A percentile compares a stretch with the other conserved stretches of the same genome.
These are phyloP conservation scores for Hypoxylon sp. DNA, from an alignment of 2,329 filamentous ascomycete species.

Conservation along the genomic window DNA sequence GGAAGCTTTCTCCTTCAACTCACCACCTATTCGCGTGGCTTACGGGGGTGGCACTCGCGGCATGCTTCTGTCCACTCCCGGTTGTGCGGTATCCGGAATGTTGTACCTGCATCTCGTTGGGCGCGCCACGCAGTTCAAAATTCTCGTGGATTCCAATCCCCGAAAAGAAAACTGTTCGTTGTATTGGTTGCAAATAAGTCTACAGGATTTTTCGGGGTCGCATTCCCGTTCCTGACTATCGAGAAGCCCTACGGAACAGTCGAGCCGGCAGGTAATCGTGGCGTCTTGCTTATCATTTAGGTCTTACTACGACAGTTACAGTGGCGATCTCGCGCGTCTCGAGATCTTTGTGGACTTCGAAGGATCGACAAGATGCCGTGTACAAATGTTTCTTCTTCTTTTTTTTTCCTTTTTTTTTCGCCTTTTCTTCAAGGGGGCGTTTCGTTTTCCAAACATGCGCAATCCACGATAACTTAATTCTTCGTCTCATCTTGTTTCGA, in stretches of 20 bases:
- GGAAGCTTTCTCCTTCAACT: constrained; percentile 32
- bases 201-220: constrained; percentile 20
- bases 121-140: constrained; percentile 30
- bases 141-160: constrained; percentile 39
- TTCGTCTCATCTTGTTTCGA: constrained; percentile 24
- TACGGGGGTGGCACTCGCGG: constrained; percentile 26
- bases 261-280: constrained; percentile 14
- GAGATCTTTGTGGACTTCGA: constrained; percentile 29
- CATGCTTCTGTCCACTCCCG: constrained; percentile 27
- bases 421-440: background rate
- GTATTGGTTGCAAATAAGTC: constrained; percentile 19
- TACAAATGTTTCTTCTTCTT: constrained; percentile 6
- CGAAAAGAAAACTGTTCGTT: constrained; percentile 9
- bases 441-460: constrained; percentile 22
- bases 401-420: background rate
- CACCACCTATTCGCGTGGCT: constrained; percentile 32
- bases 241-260: constrained; percentile 35
- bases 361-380: constrained; percentile 31
- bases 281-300: constrained; percentile 26
- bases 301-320: constrained; percentile 21
- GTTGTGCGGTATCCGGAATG: constrained; percentile 23
- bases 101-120: constrained; percentile 40
- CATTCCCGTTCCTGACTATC: constrained; percentile 43
- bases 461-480: constrained; percentile 13
- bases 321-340: constrained; percentile 25